Conservation (phyloP, 192 early-diverging fungal genomes). For the Diversispora eburnea region DNA sequence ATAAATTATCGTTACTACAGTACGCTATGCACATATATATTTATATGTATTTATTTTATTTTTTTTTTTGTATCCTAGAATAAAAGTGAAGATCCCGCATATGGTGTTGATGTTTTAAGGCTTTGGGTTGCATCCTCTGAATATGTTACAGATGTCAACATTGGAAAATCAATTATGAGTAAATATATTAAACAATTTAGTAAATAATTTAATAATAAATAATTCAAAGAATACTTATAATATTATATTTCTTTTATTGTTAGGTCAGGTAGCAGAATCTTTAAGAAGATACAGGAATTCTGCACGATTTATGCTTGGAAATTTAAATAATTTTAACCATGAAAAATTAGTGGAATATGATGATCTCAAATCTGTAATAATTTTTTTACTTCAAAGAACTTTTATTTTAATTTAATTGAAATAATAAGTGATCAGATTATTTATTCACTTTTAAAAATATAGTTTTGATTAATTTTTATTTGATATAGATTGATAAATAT, state of each 20-base stretch:
- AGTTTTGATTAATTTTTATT: background rate
- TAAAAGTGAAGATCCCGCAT: conserved; percentile 62
- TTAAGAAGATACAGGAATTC: conserved; percentile 76
- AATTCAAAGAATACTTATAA: background rate
- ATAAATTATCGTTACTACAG: background rate
- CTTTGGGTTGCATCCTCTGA: conserved; percentile 73
- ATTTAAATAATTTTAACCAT: conserved; percentile 56
- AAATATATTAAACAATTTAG: conserved; percentile 2
- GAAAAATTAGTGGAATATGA: conserved; percentile 46
- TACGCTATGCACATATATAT: conserved; percentile 64
- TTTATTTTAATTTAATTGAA: background rate
- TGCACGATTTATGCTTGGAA: conserved; percentile 74
- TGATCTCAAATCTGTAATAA: conserved; percentile 42
- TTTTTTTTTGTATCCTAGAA: conserved; percentile 63
- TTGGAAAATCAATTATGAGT: conserved; percentile 62
- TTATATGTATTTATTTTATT: too few relatives aligned
- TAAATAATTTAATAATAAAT: background rate
- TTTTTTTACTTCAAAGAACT: background rate
- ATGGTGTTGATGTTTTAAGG: conserved; percentile 72
- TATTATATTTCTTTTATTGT: background rate
- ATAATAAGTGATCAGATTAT: background rate
- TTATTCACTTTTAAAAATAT: background rate
- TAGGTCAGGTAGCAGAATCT: conserved; percentile 57
- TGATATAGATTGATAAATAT: conserved; percentile 48
- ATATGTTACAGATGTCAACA: conserved; percentile 69